A percentile compares a stretch with the other conserved stretches of the same genome.
These are phyloP conservation scores for Solanum chiquidenum DNA, from an alignment of 257 asterid species.

Conservation along the genomic window DNA sequence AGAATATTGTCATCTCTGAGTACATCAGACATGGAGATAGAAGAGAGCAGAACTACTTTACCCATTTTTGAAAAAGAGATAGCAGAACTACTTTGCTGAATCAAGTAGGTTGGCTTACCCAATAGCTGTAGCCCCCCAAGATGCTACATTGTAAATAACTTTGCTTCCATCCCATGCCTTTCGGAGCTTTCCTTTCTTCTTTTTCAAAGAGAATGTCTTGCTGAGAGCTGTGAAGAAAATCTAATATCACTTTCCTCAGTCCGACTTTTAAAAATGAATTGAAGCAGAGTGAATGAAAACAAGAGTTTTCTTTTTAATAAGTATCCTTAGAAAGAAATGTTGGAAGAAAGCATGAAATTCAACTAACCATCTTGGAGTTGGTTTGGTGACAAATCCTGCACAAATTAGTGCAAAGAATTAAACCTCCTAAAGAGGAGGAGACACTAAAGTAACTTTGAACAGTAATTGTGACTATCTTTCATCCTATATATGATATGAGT, in stretches of 20 bases:
- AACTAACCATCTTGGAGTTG: conserved; percentile 90
- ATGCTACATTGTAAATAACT: conserved; percentile 88
- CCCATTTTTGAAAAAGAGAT: neutral
- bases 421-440: neutral
- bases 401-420: conserved; percentile 11
- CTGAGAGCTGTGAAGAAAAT: conserved; percentile 62
- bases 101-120: conserved; percentile 51
- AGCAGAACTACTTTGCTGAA: neutral
- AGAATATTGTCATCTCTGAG: neutral
- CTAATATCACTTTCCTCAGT: conserved; percentile 7
- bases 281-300: neutral
- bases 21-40: neutral
- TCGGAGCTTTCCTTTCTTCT: conserved; percentile 81
- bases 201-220: conserved; percentile 84
- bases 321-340: neutral
- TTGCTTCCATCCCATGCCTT: conserved; percentile 99
- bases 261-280: neutral
- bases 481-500: neutral
- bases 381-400: conserved; percentile 90
- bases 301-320: neutral
- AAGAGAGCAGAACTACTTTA: neutral
- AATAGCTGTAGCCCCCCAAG: conserved; percentile 99
- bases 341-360: conserved; percentile 2
- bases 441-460: neutral
- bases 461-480: neutral